Conservation (phyloP, 345 rosid genomes). For the Cardiospermum halicacabum region DNA sequence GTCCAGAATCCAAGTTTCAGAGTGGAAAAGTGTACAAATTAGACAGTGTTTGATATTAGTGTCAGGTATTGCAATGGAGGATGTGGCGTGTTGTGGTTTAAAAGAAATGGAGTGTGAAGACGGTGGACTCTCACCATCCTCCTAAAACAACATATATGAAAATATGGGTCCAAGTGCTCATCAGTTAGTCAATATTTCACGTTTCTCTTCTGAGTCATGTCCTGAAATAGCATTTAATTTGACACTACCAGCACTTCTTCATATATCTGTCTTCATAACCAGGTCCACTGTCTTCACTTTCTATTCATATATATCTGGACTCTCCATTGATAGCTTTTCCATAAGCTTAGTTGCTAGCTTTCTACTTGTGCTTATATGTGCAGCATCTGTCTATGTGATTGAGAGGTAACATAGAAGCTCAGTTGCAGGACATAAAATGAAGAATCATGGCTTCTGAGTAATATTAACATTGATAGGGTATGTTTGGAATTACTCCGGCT, state of each 20-base stretch:
- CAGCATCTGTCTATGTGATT: no score
- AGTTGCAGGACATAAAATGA: no score
- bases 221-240: slow-evolving; percentile 6
- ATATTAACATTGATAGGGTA: no score
- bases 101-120: neutral
- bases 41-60: neutral
- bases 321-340: neutral
- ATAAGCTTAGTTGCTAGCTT: no score
- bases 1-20: neutral
- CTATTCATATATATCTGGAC: neutral
- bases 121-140: neutral
- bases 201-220: slow-evolving; percentile 7
- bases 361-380: no score
- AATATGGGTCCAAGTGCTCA: neutral
- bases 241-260: neutral
- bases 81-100: neutral
- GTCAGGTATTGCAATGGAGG: neutral
- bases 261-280: neutral
- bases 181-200: slow-evolving; percentile 11
- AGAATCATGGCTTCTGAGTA: no score
- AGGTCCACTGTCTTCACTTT: neutral
- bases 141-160: neutral
- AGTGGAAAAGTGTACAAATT: neutral
- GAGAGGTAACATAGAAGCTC: no score
- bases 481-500: no score